Base-by-base conservation (phyloP, 495 filamentous ascomycete genomes). In the Tuber indicum region DNA sequence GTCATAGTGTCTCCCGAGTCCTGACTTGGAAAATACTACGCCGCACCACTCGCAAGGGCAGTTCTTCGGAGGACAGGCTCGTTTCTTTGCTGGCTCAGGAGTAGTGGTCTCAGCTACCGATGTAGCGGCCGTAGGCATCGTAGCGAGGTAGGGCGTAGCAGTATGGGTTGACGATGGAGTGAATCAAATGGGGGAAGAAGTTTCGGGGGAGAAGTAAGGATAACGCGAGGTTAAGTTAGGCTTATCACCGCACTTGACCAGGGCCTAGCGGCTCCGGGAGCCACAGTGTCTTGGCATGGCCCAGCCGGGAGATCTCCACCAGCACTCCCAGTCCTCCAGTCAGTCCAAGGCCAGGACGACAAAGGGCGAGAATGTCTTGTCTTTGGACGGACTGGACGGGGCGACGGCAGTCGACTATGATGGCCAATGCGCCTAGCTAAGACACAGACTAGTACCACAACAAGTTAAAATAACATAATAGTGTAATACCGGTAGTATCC, bases 31-130 rank as follows among this genome's bases (percentile, higher is more conserved):
- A 72, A 80, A 80, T 0, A 79, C 75, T 0, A 72, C 77, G 43
- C 78, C 77, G 46, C 78, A 80, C 78, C 78, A 80, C 47, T 80
- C 77, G 42, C 78, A 80, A 5, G 78, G 49, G 44, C 78, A 80
- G 62, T 80, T 80, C 47, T 80, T 80, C 1, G 78, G 78, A 12
- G 78, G 78, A 4, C 77, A 74, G 16, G 90, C 19, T 88, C 92
- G 1, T 66, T 66, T 66, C 32, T 66, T 66, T 19, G 26, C 32
- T 17, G 58, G 58, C 26, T 66, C 58, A 2, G 58, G 58, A 36
- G 58, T 36, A 14, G 26, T 2, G 10, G 14, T 36, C 58, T 66
- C 58, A 17, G 16, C 58, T 66, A 66, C 58, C 32, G 58, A 36
- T 36, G 26, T 26, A 26, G 58, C 58, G 9, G 58, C 58, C 14